Percentiles rank a stretch among this genome's conserved stretches.
Conservation (phyloP, 1,284 basidiomycete species). For the Gymnopus androsaceus region DNA sequence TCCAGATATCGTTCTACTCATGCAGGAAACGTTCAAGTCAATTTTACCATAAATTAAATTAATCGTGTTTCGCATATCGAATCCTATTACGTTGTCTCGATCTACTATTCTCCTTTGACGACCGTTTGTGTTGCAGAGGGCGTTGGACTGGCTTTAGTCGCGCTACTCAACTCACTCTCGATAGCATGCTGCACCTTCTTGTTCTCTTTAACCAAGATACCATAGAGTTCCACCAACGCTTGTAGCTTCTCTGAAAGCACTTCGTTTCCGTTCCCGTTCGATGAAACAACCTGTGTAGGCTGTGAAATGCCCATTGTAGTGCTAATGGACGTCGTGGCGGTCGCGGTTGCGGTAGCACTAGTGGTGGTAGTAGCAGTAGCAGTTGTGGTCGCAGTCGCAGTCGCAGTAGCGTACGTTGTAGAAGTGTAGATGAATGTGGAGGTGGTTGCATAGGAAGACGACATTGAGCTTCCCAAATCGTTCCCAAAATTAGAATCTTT, state of each 20-base stretch:
- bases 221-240: conserved; percentile 1
- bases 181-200: not conserved
- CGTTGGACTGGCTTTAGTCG: not conserved
- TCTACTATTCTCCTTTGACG: not conserved
- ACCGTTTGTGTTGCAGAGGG: not conserved
- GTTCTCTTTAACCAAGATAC: not conserved
- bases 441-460: not conserved
- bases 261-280: not conserved
- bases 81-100: not conserved
- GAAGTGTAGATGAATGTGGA: not conserved
- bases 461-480: not conserved
- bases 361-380: not conserved
- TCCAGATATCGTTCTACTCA: too few relatives aligned
- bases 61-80: not conserved
- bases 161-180: not conserved
- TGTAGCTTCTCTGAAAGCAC: conserved; percentile 10
- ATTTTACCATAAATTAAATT: too few relatives aligned
- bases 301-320: not conserved
- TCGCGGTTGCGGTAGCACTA: not conserved
- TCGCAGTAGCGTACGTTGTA: not conserved
- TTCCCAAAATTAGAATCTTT: not conserved
- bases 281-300: not conserved
- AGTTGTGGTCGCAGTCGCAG: not conserved
- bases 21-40: too few relatives aligned
- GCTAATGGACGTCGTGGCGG: not conserved